A percentile compares a stretch with the other conserved stretches of the same genome.
Conservation (phyloP, 2,329 filamentous ascomycete species). For the Claviceps maximensis region DNA sequence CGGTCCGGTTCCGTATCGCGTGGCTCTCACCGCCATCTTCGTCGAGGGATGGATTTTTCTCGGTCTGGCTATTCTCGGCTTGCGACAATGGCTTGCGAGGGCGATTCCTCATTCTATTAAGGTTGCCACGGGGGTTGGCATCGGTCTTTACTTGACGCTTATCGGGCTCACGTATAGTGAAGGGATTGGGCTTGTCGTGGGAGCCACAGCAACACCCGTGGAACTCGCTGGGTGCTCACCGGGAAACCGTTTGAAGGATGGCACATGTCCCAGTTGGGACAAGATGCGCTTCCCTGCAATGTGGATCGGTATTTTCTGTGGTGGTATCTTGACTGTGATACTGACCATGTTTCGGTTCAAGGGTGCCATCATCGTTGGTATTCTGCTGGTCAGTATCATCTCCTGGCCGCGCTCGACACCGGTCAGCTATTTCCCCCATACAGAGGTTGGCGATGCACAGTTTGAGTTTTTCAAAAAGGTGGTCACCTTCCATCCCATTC, state of each 20-base stretch:
- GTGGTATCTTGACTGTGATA: conserved; percentile 65
- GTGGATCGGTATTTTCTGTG: conserved; percentile 84
- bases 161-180: conserved; percentile 69
- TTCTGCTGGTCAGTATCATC: conserved; percentile 72
- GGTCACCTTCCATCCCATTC: conserved; percentile 70
- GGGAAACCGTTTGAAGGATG: conserved; percentile 27
- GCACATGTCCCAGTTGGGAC: conserved; percentile 45
- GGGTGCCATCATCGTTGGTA: conserved; percentile 73
- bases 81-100: conserved; percentile 79
- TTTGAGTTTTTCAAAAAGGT: conserved; percentile 87
- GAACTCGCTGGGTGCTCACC: conserved; percentile 59
- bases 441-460: conserved; percentile 48
- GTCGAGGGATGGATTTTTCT: conserved; percentile 82
- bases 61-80: conserved; percentile 61
- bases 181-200: conserved; percentile 68
- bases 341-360: conserved; percentile 79
- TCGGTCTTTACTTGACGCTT: conserved; percentile 67
- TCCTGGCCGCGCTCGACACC: conserved; percentile 70
- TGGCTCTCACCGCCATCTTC: conserved; percentile 77
- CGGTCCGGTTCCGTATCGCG: conserved; percentile 57
- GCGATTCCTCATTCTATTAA: conserved; percentile 77
- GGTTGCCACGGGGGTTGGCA: conserved; percentile 73
- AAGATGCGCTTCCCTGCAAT: conserved; percentile 77
- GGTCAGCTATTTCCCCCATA: conserved; percentile 74
- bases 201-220: conserved; percentile 53